Evolutionary conservation across 169 alveolate species (phyloP), one percentile per base, ranked within the genome.

Genomic region (Plasmodium inui): DNA sequence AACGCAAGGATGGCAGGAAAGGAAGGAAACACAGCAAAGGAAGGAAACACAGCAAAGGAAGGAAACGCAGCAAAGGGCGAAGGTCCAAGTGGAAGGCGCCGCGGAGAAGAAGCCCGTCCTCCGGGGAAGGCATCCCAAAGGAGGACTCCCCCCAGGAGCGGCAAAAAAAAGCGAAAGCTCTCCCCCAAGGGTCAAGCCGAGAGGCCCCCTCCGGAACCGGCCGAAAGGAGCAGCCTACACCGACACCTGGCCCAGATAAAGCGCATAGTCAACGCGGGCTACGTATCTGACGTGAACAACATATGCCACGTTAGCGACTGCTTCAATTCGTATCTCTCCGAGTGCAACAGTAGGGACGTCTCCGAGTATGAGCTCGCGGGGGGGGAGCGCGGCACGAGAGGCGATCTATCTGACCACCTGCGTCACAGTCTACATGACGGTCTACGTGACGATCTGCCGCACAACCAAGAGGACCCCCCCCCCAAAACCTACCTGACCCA

Each of bases 231-330:
- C 14, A 28, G 57, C 61, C 61, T 85, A 26, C 79, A 73, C 67
- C 17, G 57, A 19, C 72, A 85, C 30, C 44, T 85, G 41, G n/a
- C 22, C 28, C 85, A 46, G 28, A 28, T 85, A 34, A 85, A 85
- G 8, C 67, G 41, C 32, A 85, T 85, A 30, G 74, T 85, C 22
- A 34, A 2, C 34, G 30, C 39, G 22, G 93, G 93, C 37, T 74
- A 85, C 34, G 41, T 85, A 14, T 85, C 93, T 10, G 93, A 85
- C 17, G 80, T 85, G 67, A 85, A 85, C 8, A 74, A 85, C 39
- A 85, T 85, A 73, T 50, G 72, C 61, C 61, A 85, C 30, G 85
- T 53, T 53, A 74, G 93, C 41, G 85, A 85, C 32, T 76, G 5
- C 28, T 85, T 85, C 44, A 85, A 44, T 9, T 44, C 93, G 26